phyloP scores from a whole-genome alignment of 164 flowering plant species.

The Umbellularia californica region DNA sequence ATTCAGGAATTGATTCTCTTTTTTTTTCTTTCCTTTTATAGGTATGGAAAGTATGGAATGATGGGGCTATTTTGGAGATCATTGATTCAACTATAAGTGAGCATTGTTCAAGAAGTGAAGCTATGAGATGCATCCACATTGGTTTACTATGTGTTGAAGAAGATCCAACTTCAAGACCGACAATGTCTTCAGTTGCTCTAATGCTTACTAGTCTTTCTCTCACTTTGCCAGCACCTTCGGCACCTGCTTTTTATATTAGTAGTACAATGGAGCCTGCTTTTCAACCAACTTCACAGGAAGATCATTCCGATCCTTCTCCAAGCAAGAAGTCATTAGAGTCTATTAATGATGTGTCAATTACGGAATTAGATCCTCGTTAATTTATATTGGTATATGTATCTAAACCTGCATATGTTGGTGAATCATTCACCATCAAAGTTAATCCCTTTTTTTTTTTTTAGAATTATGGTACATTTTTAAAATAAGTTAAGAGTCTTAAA shows the following conservation, averaged over 20 bases:
- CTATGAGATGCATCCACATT: constrained; percentile 25
- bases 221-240: constrained; percentile 13
- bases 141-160: constrained; percentile 29
- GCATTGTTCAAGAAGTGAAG: constrained; percentile 12
- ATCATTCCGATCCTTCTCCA: background rate
- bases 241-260: constrained; percentile 14
- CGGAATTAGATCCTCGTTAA: constrained; percentile 7
- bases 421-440: too few species aligned
- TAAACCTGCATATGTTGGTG: too few species aligned
- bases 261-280: background rate
- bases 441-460: too few species aligned
- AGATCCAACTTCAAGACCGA: constrained; percentile 17
- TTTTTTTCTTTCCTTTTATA: background rate
- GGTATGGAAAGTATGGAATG: constrained; percentile 21
- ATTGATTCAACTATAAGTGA: constrained; percentile 11
- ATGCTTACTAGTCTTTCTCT: constrained; percentile 20
- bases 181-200: constrained; percentile 21
- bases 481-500: too few species aligned
- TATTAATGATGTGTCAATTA: constrained; percentile 5
- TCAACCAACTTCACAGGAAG: background rate
- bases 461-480: too few species aligned
- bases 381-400: background rate
- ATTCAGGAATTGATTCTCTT: too few species aligned
- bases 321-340: background rate
- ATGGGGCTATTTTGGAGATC: constrained; percentile 10